These are phyloP conservation scores for Ophiobolus disseminans DNA, from an alignment of 2,329 filamentous ascomycete genomes.

Conservation along the genomic window DNA sequence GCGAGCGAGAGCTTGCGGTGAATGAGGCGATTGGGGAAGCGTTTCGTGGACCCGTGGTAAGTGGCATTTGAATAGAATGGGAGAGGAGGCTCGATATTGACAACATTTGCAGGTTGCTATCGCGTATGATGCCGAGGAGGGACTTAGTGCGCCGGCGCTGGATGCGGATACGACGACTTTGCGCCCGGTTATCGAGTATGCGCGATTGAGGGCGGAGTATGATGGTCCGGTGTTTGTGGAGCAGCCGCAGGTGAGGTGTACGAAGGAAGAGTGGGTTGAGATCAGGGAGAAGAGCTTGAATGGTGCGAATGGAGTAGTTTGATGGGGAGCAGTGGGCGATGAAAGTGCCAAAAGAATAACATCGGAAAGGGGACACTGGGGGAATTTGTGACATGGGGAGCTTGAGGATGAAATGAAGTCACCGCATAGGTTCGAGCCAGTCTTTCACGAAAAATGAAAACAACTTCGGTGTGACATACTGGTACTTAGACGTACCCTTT, in stretches of 20 bases:
- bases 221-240: conserved; percentile 17
- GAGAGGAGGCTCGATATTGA: no score
- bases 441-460: no score
- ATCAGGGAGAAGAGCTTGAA: not conserved
- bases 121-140: conserved; percentile 13
- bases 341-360: no score
- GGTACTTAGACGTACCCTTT: no score
- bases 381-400: no score
- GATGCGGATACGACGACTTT: conserved; percentile 13
- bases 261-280: conserved; percentile 5
- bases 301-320: not conserved
- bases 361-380: no score
- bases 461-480: no score
- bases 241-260: conserved; percentile 21
- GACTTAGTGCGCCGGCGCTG: conserved; percentile 14
- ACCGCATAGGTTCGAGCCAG: no score
- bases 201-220: conserved; percentile 18
- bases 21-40: conserved; percentile 8
- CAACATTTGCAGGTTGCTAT: no score
- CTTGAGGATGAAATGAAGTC: no score
- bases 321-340: not conserved
- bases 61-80: no score
- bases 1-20: not conserved
- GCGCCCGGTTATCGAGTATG: conserved; percentile 13
- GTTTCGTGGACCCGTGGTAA: conserved; percentile 15